A percentile compares a stretch with the other conserved stretches of the same genome.
Conservation (phyloP, 192 early-diverging fungal species). For the Podochytrium sp. region DNA sequence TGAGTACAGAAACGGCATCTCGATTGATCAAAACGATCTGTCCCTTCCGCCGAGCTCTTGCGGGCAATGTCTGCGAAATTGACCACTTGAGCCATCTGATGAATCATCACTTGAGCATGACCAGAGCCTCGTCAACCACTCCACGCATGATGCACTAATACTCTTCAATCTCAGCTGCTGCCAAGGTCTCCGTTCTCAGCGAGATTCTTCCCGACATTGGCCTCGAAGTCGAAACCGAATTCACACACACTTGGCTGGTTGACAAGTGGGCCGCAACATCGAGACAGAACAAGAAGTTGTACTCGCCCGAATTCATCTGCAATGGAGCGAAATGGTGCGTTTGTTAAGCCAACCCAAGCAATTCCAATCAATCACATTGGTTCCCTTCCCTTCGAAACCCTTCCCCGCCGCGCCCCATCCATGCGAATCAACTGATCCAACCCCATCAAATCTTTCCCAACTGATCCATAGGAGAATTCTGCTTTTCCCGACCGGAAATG, state of each 20-base stretch:
- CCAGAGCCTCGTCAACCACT: too few relatives aligned
- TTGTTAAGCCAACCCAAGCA: not conserved
- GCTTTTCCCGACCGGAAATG: conserved; percentile 90
- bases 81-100: too few relatives aligned
- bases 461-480: conserved; percentile 73
- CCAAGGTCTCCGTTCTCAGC: conserved; percentile 9
- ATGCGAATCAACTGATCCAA: not conserved
- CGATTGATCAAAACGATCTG: too few relatives aligned
- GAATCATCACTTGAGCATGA: too few relatives aligned
- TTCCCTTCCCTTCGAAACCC: not conserved
- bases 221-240: conserved; percentile 37
- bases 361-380: not conserved
- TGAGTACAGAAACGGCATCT: too few relatives aligned
- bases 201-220: conserved; percentile 38
- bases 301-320: conserved; percentile 46
- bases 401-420: not conserved
- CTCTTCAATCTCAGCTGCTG: too few relatives aligned
- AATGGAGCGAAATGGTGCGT: conserved; percentile 49
- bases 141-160: too few relatives aligned
- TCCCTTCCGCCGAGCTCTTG: too few relatives aligned
- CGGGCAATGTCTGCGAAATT: too few relatives aligned
- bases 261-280: conserved; percentile 26
- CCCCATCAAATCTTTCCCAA: not conserved
- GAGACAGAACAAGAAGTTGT: conserved; percentile 30
- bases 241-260: conserved; percentile 44